phyloP scores from a whole-genome alignment of 2,329 filamentous ascomycete genomes.

The Saccharata proteae region DNA sequence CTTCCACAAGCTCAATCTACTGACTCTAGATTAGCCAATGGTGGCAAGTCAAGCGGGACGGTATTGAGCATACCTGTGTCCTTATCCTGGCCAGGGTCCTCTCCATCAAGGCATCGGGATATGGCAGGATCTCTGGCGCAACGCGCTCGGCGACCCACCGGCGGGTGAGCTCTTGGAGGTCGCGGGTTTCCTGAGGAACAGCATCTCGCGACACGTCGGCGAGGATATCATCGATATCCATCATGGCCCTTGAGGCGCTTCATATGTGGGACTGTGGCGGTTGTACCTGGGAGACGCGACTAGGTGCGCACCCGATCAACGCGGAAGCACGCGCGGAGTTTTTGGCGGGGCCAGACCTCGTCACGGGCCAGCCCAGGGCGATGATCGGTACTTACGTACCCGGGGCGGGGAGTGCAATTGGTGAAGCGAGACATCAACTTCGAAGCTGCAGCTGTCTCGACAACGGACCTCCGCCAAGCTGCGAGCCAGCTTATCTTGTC shows the following conservation, averaged over 20 bases:
- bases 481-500: no score
- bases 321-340: no score
- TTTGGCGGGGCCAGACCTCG: no score
- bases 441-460: no score
- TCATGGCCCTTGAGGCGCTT: slow-evolving; percentile 18
- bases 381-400: no score
- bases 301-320: no score
- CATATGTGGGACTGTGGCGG: no score
- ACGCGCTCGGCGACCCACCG: slow-evolving; percentile 89
- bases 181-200: slow-evolving; percentile 40
- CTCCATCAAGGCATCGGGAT: slow-evolving; percentile 64
- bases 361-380: no score
- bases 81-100: slow-evolving; percentile 54
- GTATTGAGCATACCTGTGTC: slow-evolving; percentile 20
- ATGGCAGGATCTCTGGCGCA: slow-evolving; percentile 78
- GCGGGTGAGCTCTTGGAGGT: slow-evolving; percentile 80
- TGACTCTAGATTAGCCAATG: slow-evolving; percentile 11
- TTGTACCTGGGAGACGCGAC: no score
- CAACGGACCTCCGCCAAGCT: no score
- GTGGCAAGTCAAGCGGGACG: background rate
- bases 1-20: slow-evolving; percentile 38
- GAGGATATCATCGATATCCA: slow-evolving; percentile 42
- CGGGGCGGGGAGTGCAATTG: no score
- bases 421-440: no score
- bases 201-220: slow-evolving; percentile 34